Evolutionary conservation across 192 early-diverging fungal species (phyloP), one percentile per base, ranked within the genome.

Genomic region (Entomortierella parvispora): DNA sequence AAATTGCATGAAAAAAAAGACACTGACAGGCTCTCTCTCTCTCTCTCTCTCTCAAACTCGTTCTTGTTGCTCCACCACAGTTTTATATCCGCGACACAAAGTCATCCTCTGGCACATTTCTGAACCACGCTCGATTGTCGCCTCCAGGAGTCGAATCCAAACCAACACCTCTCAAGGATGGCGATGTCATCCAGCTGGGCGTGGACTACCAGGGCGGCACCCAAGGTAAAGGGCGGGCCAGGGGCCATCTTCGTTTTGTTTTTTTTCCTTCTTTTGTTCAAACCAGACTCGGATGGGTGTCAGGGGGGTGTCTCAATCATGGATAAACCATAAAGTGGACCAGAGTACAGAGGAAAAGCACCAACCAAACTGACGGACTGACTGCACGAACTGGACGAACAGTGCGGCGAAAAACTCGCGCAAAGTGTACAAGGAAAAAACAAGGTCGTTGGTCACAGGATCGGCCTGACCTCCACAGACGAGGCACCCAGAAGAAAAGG

Each of bases 101-200:
- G 63, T 95, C 93, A 25, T 99, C 97, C 3, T 98, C 97, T 29
- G 98, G 98, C 11, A 99, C 98, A 15, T 99, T 98, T 68, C 83
- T 99, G 33, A 99, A 99, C 84, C 92, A 96, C 80, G 89, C 93
- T 80, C 83, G 98, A n/a, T 82, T 99, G 18, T 92, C 91, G 48
- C 91, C 96, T 17, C 92, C 95, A 22, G 90, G 90, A 4, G 87
- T 93, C 51, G 95, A 96, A 80, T 95, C 93, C 47, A 76, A 87
- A 44, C 90, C 96, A 12, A 91, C 90, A 55, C 86, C 84, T 34
- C 76, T 99, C 56, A 90, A 93, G 57, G 90, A 95, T 82, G 95
- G 95, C 9, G 97, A 99, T 80, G 86, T 99, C 25, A 83, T 99
- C 54, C 96, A 99, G 85, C 85, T 99, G 28, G 97, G 97, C 31